Percentiles rank a stretch among this genome's conserved stretches.
Evolutionary conservation across 176 grass and related monocot genomes (phyloP).

Genomic region (Lolium rigidum): DNA sequence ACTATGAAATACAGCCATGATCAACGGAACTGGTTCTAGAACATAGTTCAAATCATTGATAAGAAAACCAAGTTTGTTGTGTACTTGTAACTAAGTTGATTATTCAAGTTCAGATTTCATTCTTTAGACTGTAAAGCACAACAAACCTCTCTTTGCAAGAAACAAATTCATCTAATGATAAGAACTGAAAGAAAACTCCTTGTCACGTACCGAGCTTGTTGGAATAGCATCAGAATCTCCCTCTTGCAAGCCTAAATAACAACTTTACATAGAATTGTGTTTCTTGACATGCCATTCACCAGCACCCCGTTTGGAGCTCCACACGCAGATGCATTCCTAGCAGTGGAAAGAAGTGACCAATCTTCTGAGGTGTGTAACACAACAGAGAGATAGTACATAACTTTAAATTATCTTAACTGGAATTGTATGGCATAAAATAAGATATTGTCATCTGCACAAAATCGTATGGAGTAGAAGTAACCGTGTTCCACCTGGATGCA

Average conservation of each 20-base stretch:
- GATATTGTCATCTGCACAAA: background rate
- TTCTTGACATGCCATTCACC: constrained; percentile 32
- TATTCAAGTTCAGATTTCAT: constrained; percentile 41
- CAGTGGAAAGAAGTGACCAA: constrained; percentile 20
- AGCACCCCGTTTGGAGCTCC: constrained; percentile 25
- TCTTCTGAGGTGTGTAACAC: constrained; percentile 20
- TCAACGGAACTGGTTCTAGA: too few species aligned
- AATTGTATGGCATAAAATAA: constrained; percentile 25
- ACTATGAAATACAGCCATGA: too few species aligned
- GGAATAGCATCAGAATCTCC: constrained; percentile 45
- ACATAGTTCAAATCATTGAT: too few species aligned
- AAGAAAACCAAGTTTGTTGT: background rate
- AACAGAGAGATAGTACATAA: background rate
- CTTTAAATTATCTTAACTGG: background rate
- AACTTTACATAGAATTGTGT: constrained; percentile 28
- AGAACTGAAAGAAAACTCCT: too few species aligned
- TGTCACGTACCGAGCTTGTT: constrained; percentile 48
- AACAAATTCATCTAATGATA: too few species aligned
- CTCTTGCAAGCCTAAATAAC: too few species aligned
- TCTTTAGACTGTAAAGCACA: too few species aligned
- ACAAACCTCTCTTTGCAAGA: too few species aligned
- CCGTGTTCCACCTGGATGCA: too few species aligned
- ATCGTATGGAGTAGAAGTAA: too few species aligned
- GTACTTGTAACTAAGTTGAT: constrained; percentile 19
- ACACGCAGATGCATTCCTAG: constrained; percentile 43